These are phyloP conservation scores for Aureobasidium sp. DNA, from an alignment of 2,329 filamentous ascomycete genomes.

Conservation along the genomic window DNA sequence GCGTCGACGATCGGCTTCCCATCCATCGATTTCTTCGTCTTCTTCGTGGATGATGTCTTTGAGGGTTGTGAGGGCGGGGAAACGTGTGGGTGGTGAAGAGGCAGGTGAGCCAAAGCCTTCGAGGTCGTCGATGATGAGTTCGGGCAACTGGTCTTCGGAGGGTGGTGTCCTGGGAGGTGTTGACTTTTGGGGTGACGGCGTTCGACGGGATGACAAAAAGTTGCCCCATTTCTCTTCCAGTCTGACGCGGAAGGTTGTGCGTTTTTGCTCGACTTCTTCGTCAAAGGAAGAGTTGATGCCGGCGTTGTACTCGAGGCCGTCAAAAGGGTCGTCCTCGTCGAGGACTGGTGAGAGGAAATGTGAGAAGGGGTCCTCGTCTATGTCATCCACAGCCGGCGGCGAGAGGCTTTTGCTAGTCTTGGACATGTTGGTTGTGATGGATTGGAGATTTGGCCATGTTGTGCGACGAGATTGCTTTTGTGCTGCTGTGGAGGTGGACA, in stretches of 20 bases:
- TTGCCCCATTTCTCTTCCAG: conserved; percentile 36
- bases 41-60: conserved; percentile 9
- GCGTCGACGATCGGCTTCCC: conserved; percentile 32
- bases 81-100: conserved; percentile 15
- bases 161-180: conserved; percentile 29
- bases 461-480: conserved; percentile 17
- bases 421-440: conserved; percentile 16
- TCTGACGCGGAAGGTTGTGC: conserved; percentile 33
- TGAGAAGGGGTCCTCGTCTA: conserved; percentile 38
- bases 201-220: conserved; percentile 25
- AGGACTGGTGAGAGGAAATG: conserved; percentile 37
- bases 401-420: conserved; percentile 11
- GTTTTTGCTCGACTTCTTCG: conserved; percentile 22
- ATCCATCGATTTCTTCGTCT: conserved; percentile 17
- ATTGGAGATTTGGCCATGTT: conserved; percentile 20
- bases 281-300: conserved; percentile 27
- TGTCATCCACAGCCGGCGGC: conserved; percentile 25
- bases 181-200: conserved; percentile 19
- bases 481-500: conserved; percentile 18
- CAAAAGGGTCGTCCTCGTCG: conserved; percentile 36
- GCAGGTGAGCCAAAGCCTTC: conserved; percentile 17
- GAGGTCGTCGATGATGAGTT: conserved; percentile 18
- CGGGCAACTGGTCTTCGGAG: conserved; percentile 18
- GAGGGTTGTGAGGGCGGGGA: conserved; percentile 16
- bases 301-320: conserved; percentile 32